A percentile compares a stretch with the other conserved stretches of the same genome.
Evolutionary conservation across 176 grass and related monocot genomes (phyloP).

Genomic region (Oryza officinalis): DNA sequence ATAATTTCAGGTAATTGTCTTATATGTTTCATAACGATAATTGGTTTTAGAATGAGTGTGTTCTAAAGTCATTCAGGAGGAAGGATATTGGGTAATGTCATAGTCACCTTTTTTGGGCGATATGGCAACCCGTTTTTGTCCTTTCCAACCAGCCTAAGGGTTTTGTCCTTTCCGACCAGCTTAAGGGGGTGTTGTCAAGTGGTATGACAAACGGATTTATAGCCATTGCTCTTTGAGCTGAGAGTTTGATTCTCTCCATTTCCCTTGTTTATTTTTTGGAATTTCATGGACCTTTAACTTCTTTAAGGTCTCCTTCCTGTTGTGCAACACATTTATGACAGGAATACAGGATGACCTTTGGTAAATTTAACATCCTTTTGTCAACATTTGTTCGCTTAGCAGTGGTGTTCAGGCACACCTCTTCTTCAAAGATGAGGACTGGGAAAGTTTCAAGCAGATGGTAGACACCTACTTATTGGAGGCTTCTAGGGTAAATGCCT

Average conservation of each 20-base stretch:
- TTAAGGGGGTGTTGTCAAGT: conserved; percentile 96
- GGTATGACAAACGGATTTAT: conserved; percentile 93
- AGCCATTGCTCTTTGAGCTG: conserved; percentile 93
- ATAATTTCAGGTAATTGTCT: conserved; percentile 90
- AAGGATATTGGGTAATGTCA: conserved; percentile 98
- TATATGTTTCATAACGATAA: too few species aligned
- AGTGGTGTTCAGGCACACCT: conserved; percentile 84
- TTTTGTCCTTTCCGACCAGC: conserved; percentile 33
- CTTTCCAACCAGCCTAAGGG: conserved; percentile 66
- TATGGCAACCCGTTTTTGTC: conserved; percentile 70
- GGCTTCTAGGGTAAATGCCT: conserved; percentile 68
- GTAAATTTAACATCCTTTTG: conserved; percentile 58
- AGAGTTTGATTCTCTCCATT: conserved; percentile 99
- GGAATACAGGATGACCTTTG: conserved; percentile 35
- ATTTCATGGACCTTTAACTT: conserved; percentile 14
- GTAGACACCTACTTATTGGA: conserved; percentile 73
- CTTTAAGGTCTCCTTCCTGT: conserved; percentile 35
- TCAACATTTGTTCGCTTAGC: conserved; percentile 56
- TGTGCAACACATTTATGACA: conserved; percentile 41
- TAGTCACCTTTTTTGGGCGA: conserved; percentile 81
- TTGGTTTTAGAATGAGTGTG: conserved; percentile 33
- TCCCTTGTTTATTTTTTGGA: conserved; percentile 52
- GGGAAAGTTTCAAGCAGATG: conserved; percentile 87
- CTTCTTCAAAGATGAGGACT: conserved; percentile 93
- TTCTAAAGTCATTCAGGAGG: conserved; percentile 50